A percentile compares a stretch with the other conserved stretches of the same genome.
phyloP scores from a whole-genome alignment of 2,329 filamentous ascomycete genomes.

The Sporothrix variecibatus region DNA sequence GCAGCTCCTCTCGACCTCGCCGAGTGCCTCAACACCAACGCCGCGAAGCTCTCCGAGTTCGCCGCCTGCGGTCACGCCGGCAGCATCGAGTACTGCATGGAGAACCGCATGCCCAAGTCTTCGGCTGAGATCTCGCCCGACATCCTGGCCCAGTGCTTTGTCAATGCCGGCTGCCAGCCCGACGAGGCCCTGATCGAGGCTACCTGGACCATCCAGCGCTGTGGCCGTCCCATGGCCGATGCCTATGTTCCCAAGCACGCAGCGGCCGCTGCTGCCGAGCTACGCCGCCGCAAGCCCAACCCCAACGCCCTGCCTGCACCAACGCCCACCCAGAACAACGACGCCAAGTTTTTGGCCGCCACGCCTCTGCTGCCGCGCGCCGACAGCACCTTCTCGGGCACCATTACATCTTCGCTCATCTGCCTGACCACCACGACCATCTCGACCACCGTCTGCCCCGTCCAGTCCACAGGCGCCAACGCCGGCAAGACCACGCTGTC shows the following conservation, averaged over 20 bases:
- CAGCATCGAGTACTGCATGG: conserved; percentile 48
- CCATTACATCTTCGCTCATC: conserved; percentile 36
- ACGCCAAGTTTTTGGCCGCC: conserved; percentile 1
- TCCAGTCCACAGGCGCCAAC: conserved; percentile 42
- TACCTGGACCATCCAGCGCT: conserved; percentile 38
- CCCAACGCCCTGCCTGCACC: conserved; percentile 22
- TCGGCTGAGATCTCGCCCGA: conserved; percentile 11
- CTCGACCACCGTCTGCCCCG: conserved; percentile 44
- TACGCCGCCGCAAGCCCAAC: conserved; percentile 31
- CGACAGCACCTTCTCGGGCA: conserved; percentile 36
- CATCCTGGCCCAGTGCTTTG: conserved; percentile 45
- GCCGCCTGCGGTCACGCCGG: conserved; percentile 49
- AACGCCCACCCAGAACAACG: conserved; percentile 22
- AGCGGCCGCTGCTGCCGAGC: conserved; percentile 28
- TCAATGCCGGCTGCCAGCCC: conserved; percentile 41
- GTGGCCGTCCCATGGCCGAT: conserved; percentile 31
- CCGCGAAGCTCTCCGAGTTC: conserved; percentile 43
- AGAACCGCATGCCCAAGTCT: conserved; percentile 32
- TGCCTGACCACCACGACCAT: conserved; percentile 41
- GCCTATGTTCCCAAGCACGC: not conserved
- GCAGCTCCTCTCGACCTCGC: conserved; percentile 15
- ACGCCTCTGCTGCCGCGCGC: conserved; percentile 38
- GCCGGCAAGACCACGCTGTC: conserved; percentile 39
- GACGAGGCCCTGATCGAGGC: conserved; percentile 42
- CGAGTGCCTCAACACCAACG: conserved; percentile 44